Evolutionary conservation across 306 rosid species (phyloP).

Genomic region (Coriaria nepalensis): DNA sequence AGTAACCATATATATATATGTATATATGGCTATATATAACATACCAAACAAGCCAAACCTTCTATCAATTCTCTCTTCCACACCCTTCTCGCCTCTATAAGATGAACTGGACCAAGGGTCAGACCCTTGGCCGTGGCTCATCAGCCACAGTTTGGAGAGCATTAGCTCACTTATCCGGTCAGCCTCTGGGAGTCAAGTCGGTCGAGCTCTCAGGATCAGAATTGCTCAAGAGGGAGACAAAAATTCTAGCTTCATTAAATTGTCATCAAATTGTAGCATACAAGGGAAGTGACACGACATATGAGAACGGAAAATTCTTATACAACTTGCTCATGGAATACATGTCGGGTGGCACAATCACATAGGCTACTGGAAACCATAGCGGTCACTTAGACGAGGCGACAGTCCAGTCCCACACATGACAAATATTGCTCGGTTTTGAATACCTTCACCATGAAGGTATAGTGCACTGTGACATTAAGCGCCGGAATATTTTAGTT

Average conservation of each 20-base stretch:
- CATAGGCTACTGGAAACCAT: constrained; percentile 20
- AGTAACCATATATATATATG: constrained; percentile 11
- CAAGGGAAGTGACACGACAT: constrained; percentile 43
- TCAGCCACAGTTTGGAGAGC: constrained; percentile 59
- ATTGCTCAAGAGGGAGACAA: constrained; percentile 37
- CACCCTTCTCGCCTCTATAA: background rate
- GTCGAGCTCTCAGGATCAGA: constrained; percentile 37
- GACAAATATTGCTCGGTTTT: constrained; percentile 48
- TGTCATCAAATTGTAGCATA: constrained; percentile 42
- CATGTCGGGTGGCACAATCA: constrained; percentile 48
- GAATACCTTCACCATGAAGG: constrained; percentile 48
- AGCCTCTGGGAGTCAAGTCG: constrained; percentile 50
- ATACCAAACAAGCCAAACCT: constrained; percentile 8
- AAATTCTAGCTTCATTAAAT: constrained; percentile 34
- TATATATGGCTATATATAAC: background rate
- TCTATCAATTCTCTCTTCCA: background rate
- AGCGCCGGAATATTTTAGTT: constrained; percentile 53
- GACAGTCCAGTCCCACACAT: constrained; percentile 23
- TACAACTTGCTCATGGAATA: constrained; percentile 69
- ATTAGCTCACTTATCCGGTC: constrained; percentile 13
- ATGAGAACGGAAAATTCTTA: constrained; percentile 34
- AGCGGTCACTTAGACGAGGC: constrained; percentile 41
- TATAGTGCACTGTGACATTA: constrained; percentile 82
- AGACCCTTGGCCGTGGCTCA: constrained; percentile 62
- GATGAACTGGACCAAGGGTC: constrained; percentile 71